phyloP scores from a whole-genome alignment of 148 eudicot species.

The Silene latifolia region DNA sequence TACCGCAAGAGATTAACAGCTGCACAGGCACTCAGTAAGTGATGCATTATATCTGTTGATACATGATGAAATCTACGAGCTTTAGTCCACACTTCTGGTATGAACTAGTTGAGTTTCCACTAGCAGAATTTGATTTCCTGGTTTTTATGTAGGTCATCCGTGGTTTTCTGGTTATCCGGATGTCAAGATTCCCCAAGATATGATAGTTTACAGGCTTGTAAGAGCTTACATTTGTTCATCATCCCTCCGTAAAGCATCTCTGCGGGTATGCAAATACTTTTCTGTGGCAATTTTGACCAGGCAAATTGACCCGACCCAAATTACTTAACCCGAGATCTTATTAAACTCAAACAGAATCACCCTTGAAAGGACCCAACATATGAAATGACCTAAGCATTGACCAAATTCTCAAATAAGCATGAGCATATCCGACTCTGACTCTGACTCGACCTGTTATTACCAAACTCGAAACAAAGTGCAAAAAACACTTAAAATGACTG shows the following conservation, averaged over 20 bases:
- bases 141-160: conserved; percentile 73
- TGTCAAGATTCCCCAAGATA: conserved; percentile 75
- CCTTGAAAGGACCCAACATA: no score
- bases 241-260: conserved; percentile 81
- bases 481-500: no score
- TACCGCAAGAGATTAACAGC: conserved; percentile 92
- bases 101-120: no score
- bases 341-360: no score
- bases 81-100: neutral
- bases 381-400: no score
- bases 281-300: no score
- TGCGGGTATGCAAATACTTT: conserved; percentile 56
- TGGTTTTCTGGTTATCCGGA: conserved; percentile 73
- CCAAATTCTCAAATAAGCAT: no score
- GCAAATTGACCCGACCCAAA: no score
- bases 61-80: neutral
- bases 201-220: conserved; percentile 77
- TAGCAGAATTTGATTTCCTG: neutral
- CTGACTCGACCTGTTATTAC: no score
- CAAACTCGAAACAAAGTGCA: no score
- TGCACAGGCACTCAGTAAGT: conserved; percentile 90
- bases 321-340: no score
- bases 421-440: no score
- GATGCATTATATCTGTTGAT: neutral
- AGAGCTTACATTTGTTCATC: conserved; percentile 83